Evolutionary conservation across 164 flowering plant genomes (phyloP), one percentile per base, ranked within the genome.

Genomic region (Sedum album): DNA sequence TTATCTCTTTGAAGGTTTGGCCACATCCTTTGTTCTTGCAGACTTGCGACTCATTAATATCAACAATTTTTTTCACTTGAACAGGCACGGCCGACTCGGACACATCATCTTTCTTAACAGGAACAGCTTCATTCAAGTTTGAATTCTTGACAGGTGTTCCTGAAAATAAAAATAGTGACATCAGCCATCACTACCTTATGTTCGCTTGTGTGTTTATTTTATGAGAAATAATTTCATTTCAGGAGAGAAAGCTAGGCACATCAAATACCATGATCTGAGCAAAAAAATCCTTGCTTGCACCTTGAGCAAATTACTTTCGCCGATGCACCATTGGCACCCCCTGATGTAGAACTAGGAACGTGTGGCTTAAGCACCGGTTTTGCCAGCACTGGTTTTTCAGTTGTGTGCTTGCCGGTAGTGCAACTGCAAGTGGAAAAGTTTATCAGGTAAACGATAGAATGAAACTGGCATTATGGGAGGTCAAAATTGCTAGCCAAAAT

Each of bases 21-120:
- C 97, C 97, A 74, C 99, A 94, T 28, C 96, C 97, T 67, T 88
- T 84, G 67, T 94, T 94, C 74, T 68, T 86, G 79, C 99, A 94
- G 0, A 51, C 80, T 69, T 87, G 96, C 13, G 88, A 87, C 76
- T 82, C 63, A 71, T 87, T 90, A 57, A 94, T 77, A 64, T 76
- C 90, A 64, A 92, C 72, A 33, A 71, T 76, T 80, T 85, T 89
- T 80, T 81, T 87, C 6, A 70, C 69, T 17, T 83, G 84, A 71
- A 78, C 78, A 65, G 84, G 51, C 63, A 75, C 10, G 60, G 21
- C 55, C 73, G 71, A 65, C 69, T 73, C 60, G 60, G 57, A 75
- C 70, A 72, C 73, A 26, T 73, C 69, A 49, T 68, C 74, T 70
- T 70, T 74, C 74, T 73, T 79, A 21, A 70, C 72, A 53, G 83